These are phyloP conservation scores for Funneliformis caledonium DNA, from an alignment of 371 early-diverging fungal genomes.

Conservation along the genomic window DNA sequence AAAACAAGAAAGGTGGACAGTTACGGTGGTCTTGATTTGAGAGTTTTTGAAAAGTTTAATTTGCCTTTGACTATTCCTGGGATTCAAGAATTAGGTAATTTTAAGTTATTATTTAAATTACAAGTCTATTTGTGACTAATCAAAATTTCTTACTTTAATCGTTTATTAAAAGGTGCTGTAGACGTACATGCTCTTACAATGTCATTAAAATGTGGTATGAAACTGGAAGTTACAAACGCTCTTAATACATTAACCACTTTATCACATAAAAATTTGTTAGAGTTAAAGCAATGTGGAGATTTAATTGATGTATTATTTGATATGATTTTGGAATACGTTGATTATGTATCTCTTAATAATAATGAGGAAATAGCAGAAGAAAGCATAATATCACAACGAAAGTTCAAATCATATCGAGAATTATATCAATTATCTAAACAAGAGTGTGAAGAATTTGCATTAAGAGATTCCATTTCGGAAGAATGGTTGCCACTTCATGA, in stretches of 20 bases:
- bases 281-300: constrained; percentile 33
- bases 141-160: neutral
- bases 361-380: neutral
- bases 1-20: constrained; percentile 54
- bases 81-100: constrained; percentile 59
- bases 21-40: constrained; percentile 76
- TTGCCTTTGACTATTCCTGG: constrained; percentile 63
- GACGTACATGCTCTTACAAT: constrained; percentile 78
- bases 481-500: constrained; percentile 30
- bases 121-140: neutral
- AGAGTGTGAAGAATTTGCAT: constrained; percentile 28
- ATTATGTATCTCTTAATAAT: neutral
- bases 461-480: neutral
- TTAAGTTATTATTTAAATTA: neutral
- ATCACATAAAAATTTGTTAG: constrained; percentile 21
- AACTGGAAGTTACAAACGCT: constrained; percentile 73
- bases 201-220: constrained; percentile 76
- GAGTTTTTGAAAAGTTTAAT: constrained; percentile 63
- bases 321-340: constrained; percentile 32
- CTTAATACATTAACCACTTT: constrained; percentile 65
- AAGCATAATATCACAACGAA: neutral
- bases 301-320: constrained; percentile 34
- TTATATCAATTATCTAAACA: constrained; percentile 16
- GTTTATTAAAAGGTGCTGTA: constrained; percentile 53
- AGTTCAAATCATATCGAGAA: constrained; percentile 30